Evolutionary conservation across 2,329 filamentous ascomycete species (phyloP), one percentile per base, ranked within the genome.

Genomic region (Phaeosphaeriaceae sp.): DNA sequence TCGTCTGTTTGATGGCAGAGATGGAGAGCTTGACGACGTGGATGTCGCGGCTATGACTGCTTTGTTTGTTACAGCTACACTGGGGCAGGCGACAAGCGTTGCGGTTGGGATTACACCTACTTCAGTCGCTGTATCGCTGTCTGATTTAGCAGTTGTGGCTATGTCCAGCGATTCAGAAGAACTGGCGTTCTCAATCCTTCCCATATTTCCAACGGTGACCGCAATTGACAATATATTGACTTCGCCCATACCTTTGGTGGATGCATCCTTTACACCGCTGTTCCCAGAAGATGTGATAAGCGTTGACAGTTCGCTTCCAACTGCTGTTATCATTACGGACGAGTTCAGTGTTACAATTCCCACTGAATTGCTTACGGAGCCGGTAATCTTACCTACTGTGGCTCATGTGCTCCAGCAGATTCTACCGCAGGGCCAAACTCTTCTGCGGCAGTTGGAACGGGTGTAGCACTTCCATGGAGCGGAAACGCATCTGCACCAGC

Each of bases 151-250:
- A 26, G 11, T 8, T 3, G 3, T 26, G 7, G 23, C 6, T 11
- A 8, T 9, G 11, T 11, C 23, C 6, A 26, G 7, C 6, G 3
- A 11, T 26, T 26, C 3, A 26, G 23, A 2, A 1, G 6, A 26
- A 26, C 6, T 46, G 5, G 20, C 50, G n/a, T 42, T 58, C 30
- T 50, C 52, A 32, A 61, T 61, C 29, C 46, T 61, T 12, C 58
- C 58, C 12, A 40, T 52, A 8, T 48, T 33, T 6, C 29, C 42
- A 2, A 16, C 57, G 41, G 46, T 42, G 2, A 59, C 52, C 8
- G 49, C 56, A 1, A 56, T 61, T 36, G 46, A 54, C 4, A 42
- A 2, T 26, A 6, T 26, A 26, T 11, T 8, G 11, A 26, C 23
- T 3, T 11, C 6, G 6, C 7, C 23, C 23, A 7, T 26, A 26